A percentile compares a stretch with the other conserved stretches of the same genome.
Evolutionary conservation across 148 eudicot genomes (phyloP).

Genomic region (Rhododendron ovatum): DNA sequence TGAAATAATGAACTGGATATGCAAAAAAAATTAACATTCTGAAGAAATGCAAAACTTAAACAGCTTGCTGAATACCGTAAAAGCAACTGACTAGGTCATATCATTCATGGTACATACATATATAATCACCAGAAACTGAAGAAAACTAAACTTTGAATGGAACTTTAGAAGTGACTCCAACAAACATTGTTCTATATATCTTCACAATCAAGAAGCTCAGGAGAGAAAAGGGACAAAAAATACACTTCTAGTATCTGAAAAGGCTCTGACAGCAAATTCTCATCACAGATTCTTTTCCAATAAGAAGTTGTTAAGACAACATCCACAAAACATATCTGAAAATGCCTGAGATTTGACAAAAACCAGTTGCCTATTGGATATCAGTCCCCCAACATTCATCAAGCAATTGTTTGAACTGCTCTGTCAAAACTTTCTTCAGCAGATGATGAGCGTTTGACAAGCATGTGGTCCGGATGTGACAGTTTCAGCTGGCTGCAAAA

Average conservation of each 20-base stretch:
- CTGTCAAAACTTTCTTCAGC: conserved; percentile 80
- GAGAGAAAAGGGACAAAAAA: not conserved
- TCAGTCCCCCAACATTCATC: conserved; percentile 11
- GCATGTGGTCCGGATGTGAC: conserved; percentile 69
- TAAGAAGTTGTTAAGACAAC: not conserved
- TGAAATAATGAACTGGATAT: too few relatives aligned
- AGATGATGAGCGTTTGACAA: conserved; percentile 52
- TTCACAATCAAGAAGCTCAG: not conserved
- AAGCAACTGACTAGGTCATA: not conserved
- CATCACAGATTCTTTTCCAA: not conserved
- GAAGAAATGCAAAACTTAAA: not conserved
- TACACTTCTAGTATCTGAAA: not conserved
- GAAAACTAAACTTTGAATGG: not conserved
- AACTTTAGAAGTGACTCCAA: not conserved
- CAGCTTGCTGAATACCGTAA: not conserved
- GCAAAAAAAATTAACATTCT: too few relatives aligned
- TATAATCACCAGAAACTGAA: not conserved
- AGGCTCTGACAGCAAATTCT: not conserved
- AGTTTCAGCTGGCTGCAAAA: conserved; percentile 74
- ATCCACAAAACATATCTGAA: not conserved
- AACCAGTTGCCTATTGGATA: not conserved
- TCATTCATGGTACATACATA: not conserved
- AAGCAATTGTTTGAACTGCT: conserved; percentile 64
- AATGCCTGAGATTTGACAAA: not conserved
- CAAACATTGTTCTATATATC: not conserved